phyloP scores from a whole-genome alignment of 2,329 filamentous ascomycete genomes.

The Neocucurbitaria cava region DNA sequence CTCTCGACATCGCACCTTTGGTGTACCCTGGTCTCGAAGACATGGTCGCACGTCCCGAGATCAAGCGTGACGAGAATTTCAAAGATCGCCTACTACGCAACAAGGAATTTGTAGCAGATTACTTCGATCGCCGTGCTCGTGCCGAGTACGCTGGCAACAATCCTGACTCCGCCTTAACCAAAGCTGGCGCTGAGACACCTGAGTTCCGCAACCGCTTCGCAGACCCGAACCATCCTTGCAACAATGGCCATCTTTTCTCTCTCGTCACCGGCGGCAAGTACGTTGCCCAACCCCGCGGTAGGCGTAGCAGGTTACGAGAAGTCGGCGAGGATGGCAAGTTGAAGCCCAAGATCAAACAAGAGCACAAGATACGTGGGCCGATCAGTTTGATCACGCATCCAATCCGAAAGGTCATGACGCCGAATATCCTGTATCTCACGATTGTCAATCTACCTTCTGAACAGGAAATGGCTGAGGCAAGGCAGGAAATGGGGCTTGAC shows the following conservation, averaged over 20 bases:
- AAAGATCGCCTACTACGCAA: conserved; percentile 39
- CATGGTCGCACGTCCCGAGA: conserved; percentile 16
- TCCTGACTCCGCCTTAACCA: conserved; percentile 46
- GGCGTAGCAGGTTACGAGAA: conserved; percentile 6
- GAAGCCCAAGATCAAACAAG: conserved; percentile 13
- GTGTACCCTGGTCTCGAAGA: conserved; percentile 50
- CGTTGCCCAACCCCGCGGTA: conserved; percentile 12
- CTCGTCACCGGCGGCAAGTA: conserved; percentile 46
- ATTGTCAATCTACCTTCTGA: conserved; percentile 34
- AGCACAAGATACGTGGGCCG: conserved; percentile 8
- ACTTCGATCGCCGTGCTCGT: conserved; percentile 58
- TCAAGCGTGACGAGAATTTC: conserved; percentile 22
- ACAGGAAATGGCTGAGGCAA: conserved; percentile 28
- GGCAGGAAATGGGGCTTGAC: conserved; percentile 9
- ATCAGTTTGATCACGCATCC: conserved; percentile 11
- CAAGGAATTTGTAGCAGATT: conserved; percentile 55
- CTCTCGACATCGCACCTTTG: conserved; percentile 50
- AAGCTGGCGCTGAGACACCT: conserved; percentile 22
- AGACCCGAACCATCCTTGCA: conserved; percentile 61
- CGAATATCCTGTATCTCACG: conserved; percentile 31
- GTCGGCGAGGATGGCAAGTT: conserved; percentile 21
- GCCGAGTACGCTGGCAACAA: conserved; percentile 52
- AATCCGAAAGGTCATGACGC: conserved; percentile 17
- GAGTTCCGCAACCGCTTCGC: conserved; percentile 57
- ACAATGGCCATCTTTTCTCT: conserved; percentile 56